Percentiles rank a stretch among this genome's conserved stretches.
These are phyloP conservation scores for Limonomyces culmigenus DNA, from an alignment of 1,284 basidiomycete genomes.

Conservation along the genomic window DNA sequence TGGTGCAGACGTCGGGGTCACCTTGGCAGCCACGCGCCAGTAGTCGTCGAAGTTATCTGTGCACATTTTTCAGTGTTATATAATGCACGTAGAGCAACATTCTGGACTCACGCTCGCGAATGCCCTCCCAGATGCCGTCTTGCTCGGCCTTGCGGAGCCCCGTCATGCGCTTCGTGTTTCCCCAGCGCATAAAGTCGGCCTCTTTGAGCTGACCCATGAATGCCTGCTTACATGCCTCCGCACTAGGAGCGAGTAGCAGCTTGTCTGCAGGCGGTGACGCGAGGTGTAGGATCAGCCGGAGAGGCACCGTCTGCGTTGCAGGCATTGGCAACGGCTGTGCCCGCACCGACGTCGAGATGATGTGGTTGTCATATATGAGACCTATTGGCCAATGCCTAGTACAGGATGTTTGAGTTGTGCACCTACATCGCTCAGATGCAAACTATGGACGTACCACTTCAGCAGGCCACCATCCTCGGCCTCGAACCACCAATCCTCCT, in stretches of 20 bases:
- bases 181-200: conserved; percentile 89
- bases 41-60: conserved; percentile 90
- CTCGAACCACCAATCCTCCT: conserved; percentile 93
- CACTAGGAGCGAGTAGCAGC: conserved; percentile 58
- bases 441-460: conserved; percentile 49
- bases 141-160: conserved; percentile 77
- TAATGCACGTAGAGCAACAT: conserved; percentile 5
- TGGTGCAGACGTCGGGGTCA: conserved; percentile 53
- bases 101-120: conserved; percentile 59
- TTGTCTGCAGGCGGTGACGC: conserved; percentile 74
- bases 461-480: conserved; percentile 54
- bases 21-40: conserved; percentile 80
- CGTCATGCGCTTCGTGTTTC: conserved; percentile 85
- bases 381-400: conserved; percentile 95
- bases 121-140: conserved; percentile 89
- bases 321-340: conserved; percentile 7
- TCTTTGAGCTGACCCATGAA: conserved; percentile 93
- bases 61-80: neutral
- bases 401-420: too few species aligned
- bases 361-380: conserved; percentile 74
- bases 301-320: conserved; percentile 33
- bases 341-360: conserved; percentile 40
- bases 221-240: conserved; percentile 75
- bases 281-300: conserved; percentile 72
- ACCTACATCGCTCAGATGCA: neutral